phyloP scores from a whole-genome alignment of 495 filamentous ascomycete species.

The Daldinia loculata region DNA sequence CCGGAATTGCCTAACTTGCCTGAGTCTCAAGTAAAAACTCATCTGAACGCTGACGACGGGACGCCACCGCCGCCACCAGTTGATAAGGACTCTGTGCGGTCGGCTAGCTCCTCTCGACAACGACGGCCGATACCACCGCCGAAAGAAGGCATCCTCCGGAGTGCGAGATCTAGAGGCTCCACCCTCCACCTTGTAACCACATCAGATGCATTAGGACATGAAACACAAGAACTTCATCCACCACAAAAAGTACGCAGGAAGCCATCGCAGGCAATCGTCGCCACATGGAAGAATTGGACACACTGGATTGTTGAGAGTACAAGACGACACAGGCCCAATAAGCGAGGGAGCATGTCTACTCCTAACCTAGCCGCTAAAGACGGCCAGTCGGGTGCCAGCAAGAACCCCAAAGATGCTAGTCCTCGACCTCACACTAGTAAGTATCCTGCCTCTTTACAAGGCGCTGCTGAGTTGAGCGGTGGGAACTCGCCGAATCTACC shows the following conservation, averaged over 20 bases:
- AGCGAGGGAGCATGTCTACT: constrained; percentile 62
- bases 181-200: constrained; percentile 82
- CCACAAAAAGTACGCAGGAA: constrained; percentile 56
- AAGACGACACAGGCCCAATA: constrained; percentile 53
- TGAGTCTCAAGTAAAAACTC: constrained; percentile 60
- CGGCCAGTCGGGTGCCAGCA: constrained; percentile 44
- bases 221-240: constrained; percentile 39
- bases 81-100: constrained; percentile 80
- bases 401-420: constrained; percentile 55
- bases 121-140: constrained; percentile 81
- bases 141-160: constrained; percentile 73
- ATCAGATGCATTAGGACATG: constrained; percentile 51
- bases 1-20: constrained; percentile 78
- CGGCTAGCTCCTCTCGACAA: constrained; percentile 71
- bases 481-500: constrained; percentile 36
- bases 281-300: constrained; percentile 77
- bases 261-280: constrained; percentile 61
- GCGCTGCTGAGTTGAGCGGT: constrained; percentile 11
- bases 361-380: constrained; percentile 60
- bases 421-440: constrained; percentile 65
- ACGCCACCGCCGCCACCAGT: constrained; percentile 71
- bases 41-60: constrained; percentile 51
- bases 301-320: constrained; percentile 63
- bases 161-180: constrained; percentile 74
- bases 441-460: constrained; percentile 47